Base-by-base conservation (phyloP, 2,329 filamentous ascomycete genomes). In the Fusarium pininemorale region DNA sequence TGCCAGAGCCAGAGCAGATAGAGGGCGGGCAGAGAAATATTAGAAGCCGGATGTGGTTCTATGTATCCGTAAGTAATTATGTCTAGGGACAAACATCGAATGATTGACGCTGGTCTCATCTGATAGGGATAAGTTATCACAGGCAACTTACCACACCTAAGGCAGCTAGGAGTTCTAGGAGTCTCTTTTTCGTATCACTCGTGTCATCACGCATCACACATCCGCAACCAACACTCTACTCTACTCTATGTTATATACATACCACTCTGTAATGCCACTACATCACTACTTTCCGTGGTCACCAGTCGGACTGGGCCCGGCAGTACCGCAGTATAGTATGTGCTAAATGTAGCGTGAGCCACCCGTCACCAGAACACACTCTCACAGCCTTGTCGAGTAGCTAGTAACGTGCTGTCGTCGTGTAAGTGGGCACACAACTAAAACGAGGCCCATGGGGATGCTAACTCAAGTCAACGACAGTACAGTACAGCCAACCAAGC, bases 291-390 rank as follows among this genome's bases (percentile, higher is more conserved):
- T 24, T 53, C 16, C 48, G n/a, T 62, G 48, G 42, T 66, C 66
- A 55, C 67, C 66, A 50, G 48, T 58, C 64, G 54, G 66, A 44
- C 56, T 55, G 48, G 48, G 32, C 42, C 66, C 55, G 48, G 56
- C 26, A 69, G 18, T 63, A 55, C 42, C 47, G 50, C 64, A 41
- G 35, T 64, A 24, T 16, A 35, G 30, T 51, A 39, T 38, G 26
- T 56, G 66, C 37, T 38, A 30, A 26, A 70, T 55, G 66, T 66
- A 66, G 48, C 61, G 32, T 60, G n/a, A 55, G 50, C 66, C 47
- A 60, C 45, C 54, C 61, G 48, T 42, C 53, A 54, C 26, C 42
- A 48, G 26, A 48, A 26, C 26, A 20, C 35, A 16, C 51, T 53
- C 28, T 44, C 37, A 30, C 45, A 70, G 67, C 67, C 67, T 70